Evolutionary conservation across 73 alveolate genomes (phyloP).

Genomic region (Tetrahymena thermophila): DNA sequence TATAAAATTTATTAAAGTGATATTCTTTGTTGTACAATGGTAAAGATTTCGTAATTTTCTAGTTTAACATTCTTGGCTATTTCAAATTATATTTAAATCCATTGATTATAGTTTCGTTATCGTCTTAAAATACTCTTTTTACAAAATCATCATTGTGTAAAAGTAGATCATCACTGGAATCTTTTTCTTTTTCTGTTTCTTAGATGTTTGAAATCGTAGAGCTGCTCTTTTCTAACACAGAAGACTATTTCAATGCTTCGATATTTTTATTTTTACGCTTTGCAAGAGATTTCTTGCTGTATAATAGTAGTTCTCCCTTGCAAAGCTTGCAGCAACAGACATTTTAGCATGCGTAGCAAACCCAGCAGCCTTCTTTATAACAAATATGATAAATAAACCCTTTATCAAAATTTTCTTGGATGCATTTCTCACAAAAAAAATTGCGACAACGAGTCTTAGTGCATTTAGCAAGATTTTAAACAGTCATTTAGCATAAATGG

Average conservation of each 20-base stretch:
- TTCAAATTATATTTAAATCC: neutral
- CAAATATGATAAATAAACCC: neutral
- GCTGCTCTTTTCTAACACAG: neutral
- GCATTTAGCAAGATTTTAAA: neutral
- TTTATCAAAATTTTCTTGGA: neutral
- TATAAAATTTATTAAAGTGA: neutral
- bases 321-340: neutral
- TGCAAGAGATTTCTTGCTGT: neutral
- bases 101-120: neutral
- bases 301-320: neutral
- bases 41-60: neutral
- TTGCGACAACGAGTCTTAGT: neutral
- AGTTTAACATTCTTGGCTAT: neutral
- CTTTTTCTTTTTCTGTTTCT: neutral
- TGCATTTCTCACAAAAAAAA: neutral
- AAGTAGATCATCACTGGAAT: neutral
- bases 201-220: neutral
- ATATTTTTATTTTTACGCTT: neutral
- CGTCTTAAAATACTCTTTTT: neutral
- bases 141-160: neutral
- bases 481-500: neutral
- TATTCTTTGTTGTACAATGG: neutral
- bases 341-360: neutral
- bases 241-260: neutral
- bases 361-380: neutral